Evolutionary conservation across 2,329 filamentous ascomycete species (phyloP), one percentile per base, ranked within the genome.

Genomic region (Diaporthe sp.): DNA sequence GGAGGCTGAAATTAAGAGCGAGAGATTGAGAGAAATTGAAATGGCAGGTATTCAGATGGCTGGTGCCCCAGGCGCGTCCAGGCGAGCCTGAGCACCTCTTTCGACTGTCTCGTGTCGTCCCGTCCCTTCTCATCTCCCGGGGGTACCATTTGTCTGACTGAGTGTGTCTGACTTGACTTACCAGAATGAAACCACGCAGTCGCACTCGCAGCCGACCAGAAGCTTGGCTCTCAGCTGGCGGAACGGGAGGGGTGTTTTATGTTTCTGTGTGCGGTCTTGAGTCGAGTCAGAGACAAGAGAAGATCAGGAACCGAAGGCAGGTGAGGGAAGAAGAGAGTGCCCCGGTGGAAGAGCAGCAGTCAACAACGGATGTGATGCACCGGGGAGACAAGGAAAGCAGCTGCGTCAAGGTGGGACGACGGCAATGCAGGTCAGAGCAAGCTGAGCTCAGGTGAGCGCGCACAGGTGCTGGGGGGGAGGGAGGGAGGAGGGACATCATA

Each of bases 401-500:
- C 47, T 39, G 44, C 47, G 42, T 50, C 42, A 66, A 53, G 44
- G 63, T 51, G 44, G 22, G 69, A 76, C 55, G 30, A 50, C 75
- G 77, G 39, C 44, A 61, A 55, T 30, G 56, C 42, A 63, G 70
- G 42, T 42, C 58, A 61, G 39, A 13, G 70, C 63, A 53, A 56
- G 19, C 32, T 68, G 53, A 51, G 71, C 56, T 73, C 65, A 68
- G 55, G 55, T 65, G 56, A 56, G 72, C 17, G 65, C 32, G 53
- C 37, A 22, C 39, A 42, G 3, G 47, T 37, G n/a, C n/a, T 50
- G 61, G 51, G 53, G 19, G 30, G 50, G 50, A 44, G 44, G n/a
- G 50, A 66, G 65, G 73, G 70, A 69, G 25, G 59, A 70, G 66
- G 71, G 73, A 73, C 71, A 73, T 70, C 51, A 56, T 59, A 73